Base-by-base conservation (phyloP, 345 rosid genomes). In the Gossypium sturtianum region DNA sequence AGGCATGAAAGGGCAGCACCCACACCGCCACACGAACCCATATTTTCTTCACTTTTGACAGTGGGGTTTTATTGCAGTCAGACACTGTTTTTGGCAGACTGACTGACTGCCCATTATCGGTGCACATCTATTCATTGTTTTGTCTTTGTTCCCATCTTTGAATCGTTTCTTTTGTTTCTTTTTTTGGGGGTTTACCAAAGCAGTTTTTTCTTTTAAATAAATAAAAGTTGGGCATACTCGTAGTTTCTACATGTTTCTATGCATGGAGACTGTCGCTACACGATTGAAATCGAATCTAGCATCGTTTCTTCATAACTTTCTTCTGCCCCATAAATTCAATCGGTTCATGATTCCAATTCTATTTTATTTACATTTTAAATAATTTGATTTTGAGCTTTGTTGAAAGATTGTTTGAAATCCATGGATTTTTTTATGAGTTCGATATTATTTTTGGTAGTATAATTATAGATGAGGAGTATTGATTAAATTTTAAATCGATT, bases 141-240 rank as follows among this genome's bases (percentile, higher is more conserved):
- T 70, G 56, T 47, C 20, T 23, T 54, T 20, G 34, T 53, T 7
- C 53, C 73, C 12, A 34, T 29, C 49, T 79, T 53, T 7, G 23
- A 41, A 22, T 61, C 49, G 8, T 48, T 25, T 17, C 65, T 54
- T 60, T 59, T 12, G 52, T 48, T 48, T 48, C 57, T 9, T 9
- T 20, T 57, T 70, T 27, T 72, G 56, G 41, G 41, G 41, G 41
- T 34, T 71, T 65, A 57, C 47, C 82, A 16, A 79, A 56, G 75
- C 75, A 25, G 38, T 5, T 34, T 34, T 34, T 34, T 1, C 57
- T 48, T 51, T 4, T 17, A 9, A 47, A 12, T 2, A 45, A 20
- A 13, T 11, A 19, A 73, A 60, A 47, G 25, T 9, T 43, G 12
- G 22, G 22, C 15, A 16, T n/a, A 15, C n/a, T 2, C 60, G 7